These are phyloP conservation scores for Hemisphaericaspora lyxosophila DNA, from an alignment of 1,139 yeast genomes.

Conservation along the genomic window DNA sequence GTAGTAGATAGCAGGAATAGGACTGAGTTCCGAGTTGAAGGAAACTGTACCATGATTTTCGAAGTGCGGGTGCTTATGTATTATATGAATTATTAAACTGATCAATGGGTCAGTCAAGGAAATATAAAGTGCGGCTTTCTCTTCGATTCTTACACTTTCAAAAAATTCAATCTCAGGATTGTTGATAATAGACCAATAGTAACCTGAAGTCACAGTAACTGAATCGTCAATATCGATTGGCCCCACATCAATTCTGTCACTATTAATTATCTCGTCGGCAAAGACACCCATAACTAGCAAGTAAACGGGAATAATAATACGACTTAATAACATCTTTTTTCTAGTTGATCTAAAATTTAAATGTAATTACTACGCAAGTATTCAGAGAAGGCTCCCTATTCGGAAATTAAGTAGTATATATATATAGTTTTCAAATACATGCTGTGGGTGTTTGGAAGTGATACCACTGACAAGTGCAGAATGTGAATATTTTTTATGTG, in stretches of 20 bases:
- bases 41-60: slow-evolving; percentile 25
- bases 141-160: slow-evolving; percentile 20
- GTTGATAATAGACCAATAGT: slow-evolving; percentile 34
- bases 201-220: slow-evolving; percentile 27
- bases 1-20: slow-evolving; percentile 20
- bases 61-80: slow-evolving; percentile 15
- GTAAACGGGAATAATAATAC: background rate
- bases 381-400: too few species aligned
- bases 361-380: too few species aligned
- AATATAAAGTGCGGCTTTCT: slow-evolving; percentile 27
- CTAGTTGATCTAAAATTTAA: too few species aligned
- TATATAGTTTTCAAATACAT: too few species aligned
- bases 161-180: slow-evolving; percentile 24
- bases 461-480: too few species aligned
- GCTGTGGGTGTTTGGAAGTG: too few species aligned
- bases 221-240: slow-evolving; percentile 23
- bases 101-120: slow-evolving; percentile 3
- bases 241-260: slow-evolving; percentile 16
- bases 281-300: background rate
- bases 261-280: background rate
- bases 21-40: slow-evolving; percentile 21
- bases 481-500: too few species aligned
- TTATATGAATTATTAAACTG: slow-evolving; percentile 15
- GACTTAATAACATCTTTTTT: slow-evolving; percentile 41
- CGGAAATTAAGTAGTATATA: too few species aligned